Evolutionary conservation across 352 stramenopile genomes (phyloP), one percentile per base, ranked within the genome.

Genomic region (Globisporangium yorkense): DNA sequence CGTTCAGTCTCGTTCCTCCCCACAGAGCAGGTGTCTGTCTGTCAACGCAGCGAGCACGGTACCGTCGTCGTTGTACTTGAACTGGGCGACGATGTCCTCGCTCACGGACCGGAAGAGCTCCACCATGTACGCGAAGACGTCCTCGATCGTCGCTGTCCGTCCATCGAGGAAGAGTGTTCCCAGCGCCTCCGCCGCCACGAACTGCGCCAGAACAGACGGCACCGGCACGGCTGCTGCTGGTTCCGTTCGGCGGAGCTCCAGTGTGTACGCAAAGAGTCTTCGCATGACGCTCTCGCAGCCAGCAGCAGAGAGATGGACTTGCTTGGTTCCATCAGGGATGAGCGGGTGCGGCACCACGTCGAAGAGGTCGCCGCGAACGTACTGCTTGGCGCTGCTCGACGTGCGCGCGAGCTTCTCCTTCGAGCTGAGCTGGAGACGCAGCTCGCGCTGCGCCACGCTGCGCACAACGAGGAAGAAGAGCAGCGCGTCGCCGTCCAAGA

Each of bases 21-120:
- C 24, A 27, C 24, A 27, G 24, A 27, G 24, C 24, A 27, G 24
- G 24, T 27, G 24, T 27, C 24, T 27, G 24, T 27, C 24, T 27
- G 24, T 27, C 24, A 27, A 27, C 24, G 24, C 24, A 27, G 24
- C 24, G 24, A 27, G 12, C n/a, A 16, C 44, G 9, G n/a, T 57
- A 88, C 78, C 81, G 50, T 94, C 81, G 37, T 94, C 84, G 49
- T 88, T 87, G 66, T 80, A 89, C 50, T 94, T 94, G 68, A 86
- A 91, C 57, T 88, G 73, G 3, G 80, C 75, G 12, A 88, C 63
- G 41, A 92, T 89, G 45, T 94, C 81, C 51, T 90, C 79, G 3
- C 75, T 60, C 4, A 94, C 62, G 15, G 75, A 63, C 20, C 71
- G 63, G 40, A 90, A 89, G 0, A 68, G 35, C 27, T 86, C 57